Evolutionary conservation across 2,329 filamentous ascomycete species (phyloP).

Genomic region (Arthrobotrys iridis): DNA sequence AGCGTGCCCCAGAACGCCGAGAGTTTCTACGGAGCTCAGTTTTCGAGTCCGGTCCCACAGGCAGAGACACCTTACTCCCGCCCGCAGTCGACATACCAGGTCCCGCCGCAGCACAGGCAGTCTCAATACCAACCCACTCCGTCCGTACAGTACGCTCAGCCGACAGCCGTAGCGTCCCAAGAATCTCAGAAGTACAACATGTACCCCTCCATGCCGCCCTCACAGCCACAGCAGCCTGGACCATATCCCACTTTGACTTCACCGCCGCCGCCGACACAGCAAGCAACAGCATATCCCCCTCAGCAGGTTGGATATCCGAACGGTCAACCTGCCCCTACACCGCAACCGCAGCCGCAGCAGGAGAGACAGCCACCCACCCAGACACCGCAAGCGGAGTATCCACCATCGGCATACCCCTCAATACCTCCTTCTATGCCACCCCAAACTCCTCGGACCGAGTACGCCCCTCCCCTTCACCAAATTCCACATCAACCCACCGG

Average conservation of each 20-base stretch:
- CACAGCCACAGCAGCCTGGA: constrained; percentile 61
- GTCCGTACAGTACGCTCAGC: constrained; percentile 65
- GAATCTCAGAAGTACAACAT: constrained; percentile 59
- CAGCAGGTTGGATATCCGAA: constrained; percentile 57
- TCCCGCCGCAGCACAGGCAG: constrained; percentile 59
- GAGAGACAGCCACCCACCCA: constrained; percentile 25
- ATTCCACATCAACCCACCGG: constrained; percentile 35
- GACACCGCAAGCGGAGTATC: constrained; percentile 56
- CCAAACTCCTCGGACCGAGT: constrained; percentile 44
- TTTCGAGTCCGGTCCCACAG: constrained; percentile 63
- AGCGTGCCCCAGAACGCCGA: constrained; percentile 74
- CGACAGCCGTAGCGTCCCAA: constrained; percentile 64
- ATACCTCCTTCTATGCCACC: constrained; percentile 34
- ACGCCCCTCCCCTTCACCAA: constrained; percentile 56
- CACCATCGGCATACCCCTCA: constrained; percentile 58
- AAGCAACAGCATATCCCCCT: constrained; percentile 58
- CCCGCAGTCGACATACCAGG: constrained; percentile 59
- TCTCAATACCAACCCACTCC: constrained; percentile 62
- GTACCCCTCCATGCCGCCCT: constrained; percentile 60
- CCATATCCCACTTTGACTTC: constrained; percentile 58
- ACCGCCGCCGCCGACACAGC: constrained; percentile 56
- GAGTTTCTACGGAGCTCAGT: constrained; percentile 75
- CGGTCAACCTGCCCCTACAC: constrained; percentile 56
- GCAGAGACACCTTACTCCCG: constrained; percentile 59
- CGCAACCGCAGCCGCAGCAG: constrained; percentile 56